Conservation (phyloP, 768 basidiomycete species). For the Pleurotus tuoliensis region DNA sequence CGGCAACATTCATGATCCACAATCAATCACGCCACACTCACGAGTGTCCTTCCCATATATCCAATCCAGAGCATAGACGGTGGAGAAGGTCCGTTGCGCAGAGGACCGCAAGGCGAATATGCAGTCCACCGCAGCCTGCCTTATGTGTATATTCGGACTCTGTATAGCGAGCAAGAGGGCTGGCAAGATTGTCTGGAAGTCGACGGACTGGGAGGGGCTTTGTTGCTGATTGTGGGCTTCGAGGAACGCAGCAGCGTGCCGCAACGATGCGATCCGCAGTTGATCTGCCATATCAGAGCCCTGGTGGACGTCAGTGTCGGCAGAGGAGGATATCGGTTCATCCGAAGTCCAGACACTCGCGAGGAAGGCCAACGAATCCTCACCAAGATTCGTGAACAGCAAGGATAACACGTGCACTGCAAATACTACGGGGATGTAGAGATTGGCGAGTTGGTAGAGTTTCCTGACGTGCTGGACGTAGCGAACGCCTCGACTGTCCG, state of each 20-base stretch:
- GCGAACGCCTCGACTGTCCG: conserved; percentile 23
- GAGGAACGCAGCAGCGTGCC: conserved; percentile 78
- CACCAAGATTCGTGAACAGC: conserved; percentile 65
- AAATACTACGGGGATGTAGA: conserved; percentile 40
- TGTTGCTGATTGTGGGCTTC: conserved; percentile 53
- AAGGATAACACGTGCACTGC: conserved; percentile 54
- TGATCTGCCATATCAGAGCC: conserved; percentile 17
- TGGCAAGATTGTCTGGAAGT: conserved; percentile 81
- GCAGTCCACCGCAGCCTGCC: conserved; percentile 53
- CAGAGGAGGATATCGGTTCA: conserved; percentile 44
- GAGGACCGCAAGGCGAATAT: conserved; percentile 42
- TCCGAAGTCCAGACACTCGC: conserved; percentile 58
- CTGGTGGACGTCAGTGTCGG: conserved; percentile 44
- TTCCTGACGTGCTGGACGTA: conserved; percentile 61
- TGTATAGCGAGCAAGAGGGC: conserved; percentile 62
- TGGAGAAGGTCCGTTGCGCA: conserved; percentile 38
- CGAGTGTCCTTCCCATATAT: conserved; percentile 64
- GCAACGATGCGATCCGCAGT: conserved; percentile 54
- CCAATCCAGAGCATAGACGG: conserved; percentile 69
- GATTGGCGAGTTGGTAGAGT: conserved; percentile 67
- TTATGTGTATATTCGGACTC: conserved; percentile 34
- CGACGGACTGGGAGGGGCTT: conserved; percentile 36
- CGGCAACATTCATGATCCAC: too few species aligned
- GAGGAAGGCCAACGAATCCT: conserved; percentile 77
- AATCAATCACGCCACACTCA: conserved; percentile 25